Conservation (phyloP, 495 filamentous ascomycete genomes). For the Neurospora tetraspora region DNA sequence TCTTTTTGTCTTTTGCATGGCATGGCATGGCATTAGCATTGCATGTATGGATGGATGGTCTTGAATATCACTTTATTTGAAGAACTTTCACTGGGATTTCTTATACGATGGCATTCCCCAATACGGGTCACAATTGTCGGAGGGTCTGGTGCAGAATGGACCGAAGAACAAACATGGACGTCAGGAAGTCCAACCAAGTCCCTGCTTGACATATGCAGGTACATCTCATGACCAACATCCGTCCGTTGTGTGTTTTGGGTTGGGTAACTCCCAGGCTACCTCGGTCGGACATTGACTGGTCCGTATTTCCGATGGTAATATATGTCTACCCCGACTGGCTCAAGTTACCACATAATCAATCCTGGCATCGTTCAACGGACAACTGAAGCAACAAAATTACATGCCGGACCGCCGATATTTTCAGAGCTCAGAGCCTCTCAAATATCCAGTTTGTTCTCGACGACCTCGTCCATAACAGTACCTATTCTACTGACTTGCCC, state of each 20-base stretch:
- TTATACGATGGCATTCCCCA: not conserved
- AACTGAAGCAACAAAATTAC: not conserved
- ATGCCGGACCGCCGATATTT: not conserved
- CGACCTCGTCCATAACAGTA: not conserved
- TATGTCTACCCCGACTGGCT: not conserved
- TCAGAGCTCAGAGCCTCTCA: not conserved
- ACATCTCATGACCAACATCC: not conserved
- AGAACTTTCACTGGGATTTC: not conserved
- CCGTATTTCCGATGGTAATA: not conserved
- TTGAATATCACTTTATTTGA: not conserved
- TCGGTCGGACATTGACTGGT: not conserved
- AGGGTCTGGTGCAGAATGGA: not conserved
- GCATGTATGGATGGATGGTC: not conserved
- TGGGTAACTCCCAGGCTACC: not conserved
- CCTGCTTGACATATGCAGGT: not conserved
- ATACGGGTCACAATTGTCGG: too few relatives aligned
- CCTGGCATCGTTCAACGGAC: not conserved
- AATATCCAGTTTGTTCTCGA: not conserved
- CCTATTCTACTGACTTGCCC: too few relatives aligned
- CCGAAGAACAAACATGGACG: not conserved
- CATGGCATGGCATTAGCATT: not conserved
- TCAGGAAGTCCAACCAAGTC: not conserved
- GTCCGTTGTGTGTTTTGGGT: not conserved
- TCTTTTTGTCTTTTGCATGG: not conserved
- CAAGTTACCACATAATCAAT: not conserved